These are phyloP conservation scores for Boehmeria nivea DNA, from an alignment of 306 rosid species.

Conservation along the genomic window DNA sequence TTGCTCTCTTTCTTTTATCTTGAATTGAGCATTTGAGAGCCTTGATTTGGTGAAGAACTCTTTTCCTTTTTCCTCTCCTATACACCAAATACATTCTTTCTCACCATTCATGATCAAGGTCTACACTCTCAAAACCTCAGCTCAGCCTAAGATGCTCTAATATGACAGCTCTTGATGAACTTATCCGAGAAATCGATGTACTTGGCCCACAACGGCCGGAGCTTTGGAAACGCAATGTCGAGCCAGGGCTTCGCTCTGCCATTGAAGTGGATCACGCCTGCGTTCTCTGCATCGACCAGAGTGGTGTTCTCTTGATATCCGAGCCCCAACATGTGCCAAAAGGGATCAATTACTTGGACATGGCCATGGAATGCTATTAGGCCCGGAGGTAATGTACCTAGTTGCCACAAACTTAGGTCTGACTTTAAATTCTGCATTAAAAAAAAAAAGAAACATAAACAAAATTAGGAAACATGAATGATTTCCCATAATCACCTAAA, in stretches of 20 bases:
- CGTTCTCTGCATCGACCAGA: slow-evolving; percentile 54
- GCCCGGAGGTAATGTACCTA: slow-evolving; percentile 97
- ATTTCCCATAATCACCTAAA: too few species aligned
- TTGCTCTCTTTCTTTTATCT: slow-evolving; percentile 33
- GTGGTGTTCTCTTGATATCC: slow-evolving; percentile 95
- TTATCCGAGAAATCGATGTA: slow-evolving; percentile 80
- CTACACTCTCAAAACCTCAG: slow-evolving; percentile 23
- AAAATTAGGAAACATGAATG: too few species aligned
- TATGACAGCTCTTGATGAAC: slow-evolving; percentile 84
- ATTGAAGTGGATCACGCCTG: slow-evolving; percentile 89
- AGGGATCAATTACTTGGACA: slow-evolving; percentile 75
- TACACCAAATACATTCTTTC: slow-evolving; percentile 35
- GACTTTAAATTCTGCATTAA: slow-evolving; percentile 84
- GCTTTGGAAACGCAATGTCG: slow-evolving; percentile 82
- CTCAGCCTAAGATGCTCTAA: slow-evolving; percentile 54
- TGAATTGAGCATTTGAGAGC: too few species aligned
- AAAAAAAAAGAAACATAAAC: not conserved
- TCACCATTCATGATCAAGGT: slow-evolving; percentile 29
- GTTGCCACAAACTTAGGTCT: slow-evolving; percentile 95
- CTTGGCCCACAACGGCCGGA: slow-evolving; percentile 73
- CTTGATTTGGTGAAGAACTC: too few species aligned
- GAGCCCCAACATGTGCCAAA: slow-evolving; percentile 97
- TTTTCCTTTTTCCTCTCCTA: slow-evolving; percentile 33
- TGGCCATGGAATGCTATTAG: slow-evolving; percentile 96
- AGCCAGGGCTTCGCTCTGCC: slow-evolving; percentile 99